A percentile compares a stretch with the other conserved stretches of the same genome.
phyloP scores from a whole-genome alignment of 176 grass and related monocot genomes.

The Raddia guianensis region DNA sequence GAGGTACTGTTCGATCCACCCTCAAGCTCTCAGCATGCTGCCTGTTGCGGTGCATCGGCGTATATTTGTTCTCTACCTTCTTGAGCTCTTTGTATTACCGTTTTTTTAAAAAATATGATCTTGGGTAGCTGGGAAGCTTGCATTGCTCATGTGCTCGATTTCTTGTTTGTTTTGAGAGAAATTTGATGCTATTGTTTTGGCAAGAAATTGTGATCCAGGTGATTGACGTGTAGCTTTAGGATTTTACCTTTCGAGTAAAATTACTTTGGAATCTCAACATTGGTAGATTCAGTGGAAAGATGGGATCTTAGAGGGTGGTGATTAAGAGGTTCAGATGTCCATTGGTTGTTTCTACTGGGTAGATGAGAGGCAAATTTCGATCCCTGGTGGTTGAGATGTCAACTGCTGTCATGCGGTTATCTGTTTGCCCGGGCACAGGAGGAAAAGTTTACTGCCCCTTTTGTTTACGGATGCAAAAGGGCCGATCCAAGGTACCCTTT shows the following conservation, averaged over 20 bases:
- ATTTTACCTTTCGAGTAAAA: background rate
- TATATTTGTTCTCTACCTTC: conserved; percentile 27
- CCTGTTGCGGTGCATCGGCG: background rate
- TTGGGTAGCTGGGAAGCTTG: background rate
- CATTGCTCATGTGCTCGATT: background rate
- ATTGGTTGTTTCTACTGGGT: conserved; percentile 15
- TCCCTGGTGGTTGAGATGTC: conserved; percentile 27
- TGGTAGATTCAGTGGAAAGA: conserved; percentile 22
- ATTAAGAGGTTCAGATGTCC: conserved; percentile 38
- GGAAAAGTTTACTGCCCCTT: background rate
- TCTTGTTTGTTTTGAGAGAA: conserved; percentile 28
- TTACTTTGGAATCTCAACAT: background rate
- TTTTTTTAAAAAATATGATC: conserved; percentile 18
- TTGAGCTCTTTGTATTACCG: background rate
- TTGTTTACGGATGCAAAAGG: too few relatives aligned
- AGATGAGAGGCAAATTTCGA: conserved; percentile 13
- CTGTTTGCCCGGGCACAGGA: background rate
- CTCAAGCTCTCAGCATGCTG: background rate
- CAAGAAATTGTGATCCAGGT: background rate
- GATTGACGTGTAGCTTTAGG: background rate
- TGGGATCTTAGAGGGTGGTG: conserved; percentile 31
- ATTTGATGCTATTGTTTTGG: background rate
- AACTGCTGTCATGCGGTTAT: background rate
- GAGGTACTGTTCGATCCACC: conserved; percentile 16
- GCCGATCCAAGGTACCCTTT: too few relatives aligned